Evolutionary conservation across 805 yeast genomes (phyloP).

Genomic region (Spathaspora hagerdaliae): DNA sequence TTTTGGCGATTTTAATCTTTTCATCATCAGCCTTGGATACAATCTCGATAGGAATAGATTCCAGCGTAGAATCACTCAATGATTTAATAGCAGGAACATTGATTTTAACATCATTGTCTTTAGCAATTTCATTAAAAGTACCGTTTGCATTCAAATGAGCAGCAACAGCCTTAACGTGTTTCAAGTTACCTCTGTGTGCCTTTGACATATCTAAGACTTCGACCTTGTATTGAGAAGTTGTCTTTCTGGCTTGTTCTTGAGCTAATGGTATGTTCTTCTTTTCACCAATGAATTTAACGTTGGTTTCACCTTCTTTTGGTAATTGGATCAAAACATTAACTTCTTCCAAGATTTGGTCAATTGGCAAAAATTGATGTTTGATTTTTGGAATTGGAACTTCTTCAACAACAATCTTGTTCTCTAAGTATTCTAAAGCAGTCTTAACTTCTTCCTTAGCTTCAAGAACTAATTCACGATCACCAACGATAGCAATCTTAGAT

Average conservation of each 20-base stretch:
- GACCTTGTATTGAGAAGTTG: conserved; percentile 56
- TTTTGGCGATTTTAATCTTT: conserved; percentile 59
- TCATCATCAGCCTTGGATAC: conserved; percentile 51
- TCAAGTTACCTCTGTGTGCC: conserved; percentile 78
- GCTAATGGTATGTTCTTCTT: conserved; percentile 55
- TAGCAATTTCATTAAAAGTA: conserved; percentile 39
- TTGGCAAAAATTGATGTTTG: conserved; percentile 67
- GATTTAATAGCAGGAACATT: conserved; percentile 34
- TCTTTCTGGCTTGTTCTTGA: conserved; percentile 52
- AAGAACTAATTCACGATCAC: conserved; percentile 65
- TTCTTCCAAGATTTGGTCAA: conserved; percentile 47
- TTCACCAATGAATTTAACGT: conserved; percentile 64
- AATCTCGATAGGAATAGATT: conserved; percentile 58
- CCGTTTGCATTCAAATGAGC: conserved; percentile 57
- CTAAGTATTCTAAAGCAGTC: conserved; percentile 41
- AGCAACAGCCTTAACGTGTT: conserved; percentile 75
- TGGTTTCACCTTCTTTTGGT: conserved; percentile 45
- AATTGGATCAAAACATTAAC: conserved; percentile 55
- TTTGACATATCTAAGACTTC: conserved; percentile 77
- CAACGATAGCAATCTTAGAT: conserved; percentile 50
- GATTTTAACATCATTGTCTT: conserved; percentile 31
- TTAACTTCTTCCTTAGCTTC: conserved; percentile 51
- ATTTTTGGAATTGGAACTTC: conserved; percentile 61
- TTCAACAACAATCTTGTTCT: conserved; percentile 45
- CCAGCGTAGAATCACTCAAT: conserved; percentile 36